Conservation (phyloP, 2,329 filamentous ascomycete genomes). For the Monosporascus ibericus region DNA sequence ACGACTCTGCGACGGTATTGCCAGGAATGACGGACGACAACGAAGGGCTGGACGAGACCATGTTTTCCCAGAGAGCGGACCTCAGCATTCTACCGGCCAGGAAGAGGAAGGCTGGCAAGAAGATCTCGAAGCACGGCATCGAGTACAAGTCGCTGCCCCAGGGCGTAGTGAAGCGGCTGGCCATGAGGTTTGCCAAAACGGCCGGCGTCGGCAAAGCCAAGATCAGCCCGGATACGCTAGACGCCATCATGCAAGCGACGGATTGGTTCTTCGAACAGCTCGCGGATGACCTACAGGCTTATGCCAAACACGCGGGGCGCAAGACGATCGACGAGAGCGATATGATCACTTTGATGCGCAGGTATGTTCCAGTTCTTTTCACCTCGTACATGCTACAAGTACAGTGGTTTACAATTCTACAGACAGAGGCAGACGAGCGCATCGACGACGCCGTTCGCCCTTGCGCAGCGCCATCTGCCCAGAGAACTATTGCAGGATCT, state of each 20-base stretch:
- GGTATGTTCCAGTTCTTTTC: conserved; percentile 44
- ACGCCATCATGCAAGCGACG: conserved; percentile 70
- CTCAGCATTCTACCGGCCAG: conserved; percentile 14
- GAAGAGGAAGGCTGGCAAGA: conserved; percentile 40
- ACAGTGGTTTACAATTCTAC: conserved; percentile 23
- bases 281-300: conserved; percentile 71
- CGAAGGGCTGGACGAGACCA: conserved; percentile 12
- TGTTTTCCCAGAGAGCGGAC: conserved; percentile 8
- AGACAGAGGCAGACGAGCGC: conserved; percentile 73
- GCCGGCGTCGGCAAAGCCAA: conserved; percentile 61
- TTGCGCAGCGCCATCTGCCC: conserved; percentile 78
- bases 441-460: conserved; percentile 70
- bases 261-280: conserved; percentile 92
- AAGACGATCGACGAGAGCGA: conserved; percentile 85
- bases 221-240: conserved; percentile 67
- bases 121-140: conserved; percentile 65
- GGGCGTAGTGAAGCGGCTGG: conserved; percentile 67
- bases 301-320: conserved; percentile 73
- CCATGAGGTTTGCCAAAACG: conserved; percentile 63
- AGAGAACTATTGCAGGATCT: conserved; percentile 78
- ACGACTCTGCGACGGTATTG: conserved; percentile 15
- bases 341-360: conserved; percentile 73
- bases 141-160: conserved; percentile 70
- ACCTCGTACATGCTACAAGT: conserved; percentile 6
- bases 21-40: conserved; percentile 19